A percentile compares a stretch with the other conserved stretches of the same genome.
Conservation (phyloP, 1,284 basidiomycete genomes). For the Trametes polyzona region DNA sequence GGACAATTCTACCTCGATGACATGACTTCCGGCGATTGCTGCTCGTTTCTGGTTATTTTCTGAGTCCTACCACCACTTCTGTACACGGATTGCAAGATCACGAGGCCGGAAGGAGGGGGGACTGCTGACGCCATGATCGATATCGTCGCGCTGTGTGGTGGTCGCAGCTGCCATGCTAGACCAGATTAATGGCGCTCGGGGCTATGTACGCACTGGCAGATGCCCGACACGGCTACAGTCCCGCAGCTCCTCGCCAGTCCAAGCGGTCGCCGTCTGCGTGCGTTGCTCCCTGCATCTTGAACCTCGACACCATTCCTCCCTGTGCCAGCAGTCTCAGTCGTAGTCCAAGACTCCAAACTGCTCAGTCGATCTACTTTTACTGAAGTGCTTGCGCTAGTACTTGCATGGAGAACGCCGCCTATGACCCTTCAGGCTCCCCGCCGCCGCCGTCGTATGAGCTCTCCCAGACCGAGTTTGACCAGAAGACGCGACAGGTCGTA, state of each 20-base stretch:
- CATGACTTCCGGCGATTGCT: too few relatives aligned
- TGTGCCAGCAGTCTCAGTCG: neutral
- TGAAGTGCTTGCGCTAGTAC: too few relatives aligned
- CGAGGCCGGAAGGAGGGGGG: neutral
- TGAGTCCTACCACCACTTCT: neutral
- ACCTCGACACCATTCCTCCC: neutral
- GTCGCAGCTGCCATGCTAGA: conserved; percentile 11
- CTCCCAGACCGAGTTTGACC: conserved; percentile 60
- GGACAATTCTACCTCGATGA: too few relatives aligned
- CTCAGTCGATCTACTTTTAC: neutral
- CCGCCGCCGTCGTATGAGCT: conserved; percentile 54
- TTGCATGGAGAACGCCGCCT: conserved; percentile 13
- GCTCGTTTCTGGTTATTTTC: too few relatives aligned
- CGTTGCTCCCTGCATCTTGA: neutral
- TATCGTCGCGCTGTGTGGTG: conserved; percentile 7
- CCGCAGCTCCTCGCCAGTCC: neutral
- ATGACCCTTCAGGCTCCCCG: conserved; percentile 29
- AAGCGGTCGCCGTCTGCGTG: neutral
- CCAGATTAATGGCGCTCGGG: conserved; percentile 15
- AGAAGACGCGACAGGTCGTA: conserved; percentile 50
- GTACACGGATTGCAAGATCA: neutral
- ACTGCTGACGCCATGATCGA: conserved; percentile 7
- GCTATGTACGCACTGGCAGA: conserved; percentile 19
- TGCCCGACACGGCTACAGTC: neutral
- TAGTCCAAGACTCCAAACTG: neutral